Evolutionary conservation across 306 rosid genomes (phyloP).

Genomic region (Cucurbita pepo): DNA sequence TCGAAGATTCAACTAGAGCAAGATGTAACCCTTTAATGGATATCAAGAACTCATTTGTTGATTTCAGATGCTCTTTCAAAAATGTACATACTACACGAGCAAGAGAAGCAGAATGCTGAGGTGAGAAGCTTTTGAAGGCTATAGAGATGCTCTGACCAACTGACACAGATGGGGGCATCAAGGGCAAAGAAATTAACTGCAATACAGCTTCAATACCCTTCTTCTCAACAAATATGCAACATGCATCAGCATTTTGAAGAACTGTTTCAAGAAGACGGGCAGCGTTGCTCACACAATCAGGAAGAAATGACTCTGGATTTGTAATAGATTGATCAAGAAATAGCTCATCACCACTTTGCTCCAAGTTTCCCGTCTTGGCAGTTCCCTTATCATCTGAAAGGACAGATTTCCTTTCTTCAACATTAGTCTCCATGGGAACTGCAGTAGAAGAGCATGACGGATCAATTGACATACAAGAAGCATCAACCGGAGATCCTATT

Average conservation of each 20-base stretch:
- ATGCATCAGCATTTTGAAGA: constrained; percentile 94
- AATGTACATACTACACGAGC: constrained; percentile 79
- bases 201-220: constrained; percentile 91
- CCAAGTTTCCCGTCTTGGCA: constrained; percentile 40
- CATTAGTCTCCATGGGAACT: constrained; percentile 91
- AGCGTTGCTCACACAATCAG: constrained; percentile 73
- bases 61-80: constrained; percentile 68
- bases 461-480: constrained; percentile 30
- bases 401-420: constrained; percentile 41
- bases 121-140: constrained; percentile 91
- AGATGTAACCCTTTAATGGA: constrained; percentile 73
- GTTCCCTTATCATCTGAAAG: constrained; percentile 40
- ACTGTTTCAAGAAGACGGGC: constrained; percentile 87
- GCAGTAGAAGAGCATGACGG: constrained; percentile 45
- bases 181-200: constrained; percentile 66
- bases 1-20: constrained; percentile 48
- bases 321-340: constrained; percentile 34
- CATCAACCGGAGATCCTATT: constrained; percentile 59
- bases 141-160: constrained; percentile 79
- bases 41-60: constrained; percentile 67
- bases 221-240: constrained; percentile 90
- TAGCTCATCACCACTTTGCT: constrained; percentile 34
- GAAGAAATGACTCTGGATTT: constrained; percentile 62
- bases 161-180: constrained; percentile 63
- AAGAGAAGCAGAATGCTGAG: constrained; percentile 80